phyloP scores from a whole-genome alignment of 73 alveolate species.

The Paramecium primaurelia region DNA sequence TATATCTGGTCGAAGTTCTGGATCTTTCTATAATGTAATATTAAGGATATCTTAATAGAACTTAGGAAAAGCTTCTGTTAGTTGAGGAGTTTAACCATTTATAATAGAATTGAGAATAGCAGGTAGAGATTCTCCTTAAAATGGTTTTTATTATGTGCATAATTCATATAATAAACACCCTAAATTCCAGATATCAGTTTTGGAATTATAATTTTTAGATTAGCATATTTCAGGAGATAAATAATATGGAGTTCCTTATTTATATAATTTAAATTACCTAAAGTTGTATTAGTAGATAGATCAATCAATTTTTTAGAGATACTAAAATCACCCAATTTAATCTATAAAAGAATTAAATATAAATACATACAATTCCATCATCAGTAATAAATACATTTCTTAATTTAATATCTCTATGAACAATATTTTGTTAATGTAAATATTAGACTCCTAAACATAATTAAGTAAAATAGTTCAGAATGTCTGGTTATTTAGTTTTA shows the following conservation, averaged over 20 bases:
- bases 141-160: constrained; percentile 53
- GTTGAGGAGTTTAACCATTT: neutral
- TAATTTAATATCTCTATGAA: constrained; percentile 92
- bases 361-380: constrained; percentile 58
- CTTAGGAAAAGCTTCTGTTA: neutral
- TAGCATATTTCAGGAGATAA: constrained; percentile 69
- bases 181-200: constrained; percentile 70
- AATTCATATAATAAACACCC: constrained; percentile 66
- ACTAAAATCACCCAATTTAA: constrained; percentile 62
- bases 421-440: constrained; percentile 81
- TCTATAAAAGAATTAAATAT: neutral
- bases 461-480: constrained; percentile 63
- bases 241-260: constrained; percentile 71
- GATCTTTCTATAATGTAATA: neutral
- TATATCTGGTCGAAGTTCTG: constrained; percentile 42
- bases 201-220: constrained; percentile 50
- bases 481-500: neutral
- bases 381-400: constrained; percentile 86
- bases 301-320: constrained; percentile 47
- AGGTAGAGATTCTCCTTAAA: constrained; percentile 45
- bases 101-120: constrained; percentile 2
- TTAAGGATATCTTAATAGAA: neutral
- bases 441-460: constrained; percentile 88
- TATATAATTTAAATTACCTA: constrained; percentile 20
- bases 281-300: constrained; percentile 12